Percentiles rank a stretch among this genome's conserved stretches.
phyloP scores from a whole-genome alignment of 768 basidiomycete genomes.

The Multifurca ochricompacta region DNA sequence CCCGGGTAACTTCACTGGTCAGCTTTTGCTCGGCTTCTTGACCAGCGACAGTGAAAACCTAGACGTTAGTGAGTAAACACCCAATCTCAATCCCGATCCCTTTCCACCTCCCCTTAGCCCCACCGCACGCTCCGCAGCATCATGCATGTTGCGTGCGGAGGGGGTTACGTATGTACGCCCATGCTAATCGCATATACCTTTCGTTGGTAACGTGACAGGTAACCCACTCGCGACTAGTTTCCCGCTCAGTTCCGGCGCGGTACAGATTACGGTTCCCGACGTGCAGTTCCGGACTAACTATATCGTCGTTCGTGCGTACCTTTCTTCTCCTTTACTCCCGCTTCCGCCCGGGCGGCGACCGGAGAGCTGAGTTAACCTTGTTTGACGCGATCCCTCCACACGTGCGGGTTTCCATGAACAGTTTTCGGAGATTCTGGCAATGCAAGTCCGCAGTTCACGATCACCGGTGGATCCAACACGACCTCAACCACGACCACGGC shows the following conservation, averaged over 20 bases:
- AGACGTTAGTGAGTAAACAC: conserved; percentile 38
- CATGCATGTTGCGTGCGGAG: neutral
- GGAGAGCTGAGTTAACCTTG: too few relatives aligned
- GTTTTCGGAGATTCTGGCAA: conserved; percentile 47
- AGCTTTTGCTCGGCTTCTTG: conserved; percentile 39
- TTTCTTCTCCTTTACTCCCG: neutral
- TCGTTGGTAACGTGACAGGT: conserved; percentile 20
- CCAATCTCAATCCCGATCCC: neutral
- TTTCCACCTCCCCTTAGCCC: neutral
- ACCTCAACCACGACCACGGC: neutral
- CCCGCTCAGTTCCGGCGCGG: conserved; percentile 30
- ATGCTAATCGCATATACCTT: neutral
- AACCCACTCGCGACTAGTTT: conserved; percentile 32
- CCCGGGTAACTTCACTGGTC: conserved; percentile 32
- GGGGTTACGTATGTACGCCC: neutral
- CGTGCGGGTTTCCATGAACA: conserved; percentile 22
- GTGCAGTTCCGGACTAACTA: conserved; percentile 29
- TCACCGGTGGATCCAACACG: conserved; percentile 18
- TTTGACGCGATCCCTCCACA: too few relatives aligned
- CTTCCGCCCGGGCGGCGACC: neutral
- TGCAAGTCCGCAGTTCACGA: conserved; percentile 33
- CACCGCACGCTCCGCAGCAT: neutral
- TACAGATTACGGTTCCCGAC: conserved; percentile 33
- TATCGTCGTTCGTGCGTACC: conserved; percentile 37
- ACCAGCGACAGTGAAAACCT: conserved; percentile 32